These are phyloP conservation scores for Podila verticillata DNA, from an alignment of 192 early-diverging fungal genomes.

Conservation along the genomic window DNA sequence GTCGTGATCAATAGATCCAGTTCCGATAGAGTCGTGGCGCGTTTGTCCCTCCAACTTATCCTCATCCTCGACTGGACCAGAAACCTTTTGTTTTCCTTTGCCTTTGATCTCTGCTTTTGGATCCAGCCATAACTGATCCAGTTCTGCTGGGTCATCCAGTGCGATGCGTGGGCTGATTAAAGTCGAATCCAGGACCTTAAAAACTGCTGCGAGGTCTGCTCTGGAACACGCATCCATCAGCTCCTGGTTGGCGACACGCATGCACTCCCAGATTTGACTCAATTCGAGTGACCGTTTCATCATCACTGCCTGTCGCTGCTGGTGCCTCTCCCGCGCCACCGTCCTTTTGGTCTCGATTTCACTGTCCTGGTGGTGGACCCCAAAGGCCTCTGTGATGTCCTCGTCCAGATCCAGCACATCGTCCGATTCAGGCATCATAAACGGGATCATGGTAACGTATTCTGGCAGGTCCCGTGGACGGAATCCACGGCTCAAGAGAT, in stretches of 20 bases:
- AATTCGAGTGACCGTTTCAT: constrained; percentile 22
- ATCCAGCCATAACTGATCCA: neutral
- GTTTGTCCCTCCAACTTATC: neutral
- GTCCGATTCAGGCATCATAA: constrained; percentile 1
- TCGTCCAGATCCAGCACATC: neutral
- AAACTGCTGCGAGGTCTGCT: constrained; percentile 22
- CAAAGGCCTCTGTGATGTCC: neutral
- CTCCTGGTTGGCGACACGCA: constrained; percentile 34
- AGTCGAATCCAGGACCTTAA: constrained; percentile 25
- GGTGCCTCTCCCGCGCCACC: neutral
- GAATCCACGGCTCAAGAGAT: constrained; percentile 35
- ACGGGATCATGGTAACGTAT: constrained; percentile 26
- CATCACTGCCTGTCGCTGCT: neutral
- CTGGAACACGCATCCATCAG: constrained; percentile 32
- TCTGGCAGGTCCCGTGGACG: constrained; percentile 43
- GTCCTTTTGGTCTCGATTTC: neutral
- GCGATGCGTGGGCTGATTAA: constrained; percentile 7
- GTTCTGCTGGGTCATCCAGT: constrained; percentile 3
- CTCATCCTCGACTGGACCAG: neutral
- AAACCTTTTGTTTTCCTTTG: constrained; percentile 1
- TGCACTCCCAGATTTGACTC: constrained; percentile 39
- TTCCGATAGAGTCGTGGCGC: constrained; percentile 7
- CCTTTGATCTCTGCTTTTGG: neutral
- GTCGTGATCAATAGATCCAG: neutral
- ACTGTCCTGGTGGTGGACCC: neutral